phyloP scores from a whole-genome alignment of 768 basidiomycete genomes.

The Pluteus cervinus region DNA sequence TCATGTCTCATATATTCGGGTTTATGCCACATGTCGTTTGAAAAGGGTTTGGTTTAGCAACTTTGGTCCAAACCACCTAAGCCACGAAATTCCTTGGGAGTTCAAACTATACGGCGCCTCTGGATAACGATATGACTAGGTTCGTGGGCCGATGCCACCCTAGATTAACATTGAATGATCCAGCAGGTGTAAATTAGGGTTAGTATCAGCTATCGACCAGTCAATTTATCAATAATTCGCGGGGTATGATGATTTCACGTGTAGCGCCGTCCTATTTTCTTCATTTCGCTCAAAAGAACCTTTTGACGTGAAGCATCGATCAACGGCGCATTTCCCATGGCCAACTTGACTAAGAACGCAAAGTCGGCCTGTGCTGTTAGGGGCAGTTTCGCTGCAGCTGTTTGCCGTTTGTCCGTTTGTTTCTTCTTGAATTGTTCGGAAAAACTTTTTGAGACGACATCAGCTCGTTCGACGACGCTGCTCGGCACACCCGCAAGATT shows the following conservation, averaged over 20 bases:
- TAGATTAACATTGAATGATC: no score
- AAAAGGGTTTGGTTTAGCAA: slow-evolving; percentile 74
- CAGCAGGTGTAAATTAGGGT: no score
- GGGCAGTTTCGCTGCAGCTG: slow-evolving; percentile 56
- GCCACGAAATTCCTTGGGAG: slow-evolving; percentile 63
- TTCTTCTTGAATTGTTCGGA: slow-evolving; percentile 83
- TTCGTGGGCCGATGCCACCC: no score
- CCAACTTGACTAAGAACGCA: slow-evolving; percentile 65
- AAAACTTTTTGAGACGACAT: slow-evolving; percentile 80
- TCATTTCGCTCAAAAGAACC: slow-evolving; percentile 52
- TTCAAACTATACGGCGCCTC: slow-evolving; percentile 63
- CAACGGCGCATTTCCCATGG: slow-evolving; percentile 43
- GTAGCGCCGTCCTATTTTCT: slow-evolving; percentile 23
- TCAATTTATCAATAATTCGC: neutral
- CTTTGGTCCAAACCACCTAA: slow-evolving; percentile 29
- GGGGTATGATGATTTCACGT: slow-evolving; percentile 8
- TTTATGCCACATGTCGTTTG: slow-evolving; percentile 74
- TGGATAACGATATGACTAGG: no score
- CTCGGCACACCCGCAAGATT: slow-evolving; percentile 88
- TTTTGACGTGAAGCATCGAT: slow-evolving; percentile 48
- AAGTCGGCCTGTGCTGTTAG: slow-evolving; percentile 88
- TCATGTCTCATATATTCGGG: slow-evolving; percentile 65
- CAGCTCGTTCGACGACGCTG: slow-evolving; percentile 83
- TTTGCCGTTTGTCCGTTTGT: slow-evolving; percentile 51
- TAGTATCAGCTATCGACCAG: no score